Percentiles rank a stretch among this genome's conserved stretches.
Conservation (phyloP, 306 rosid species). For the Corylus avellana region DNA sequence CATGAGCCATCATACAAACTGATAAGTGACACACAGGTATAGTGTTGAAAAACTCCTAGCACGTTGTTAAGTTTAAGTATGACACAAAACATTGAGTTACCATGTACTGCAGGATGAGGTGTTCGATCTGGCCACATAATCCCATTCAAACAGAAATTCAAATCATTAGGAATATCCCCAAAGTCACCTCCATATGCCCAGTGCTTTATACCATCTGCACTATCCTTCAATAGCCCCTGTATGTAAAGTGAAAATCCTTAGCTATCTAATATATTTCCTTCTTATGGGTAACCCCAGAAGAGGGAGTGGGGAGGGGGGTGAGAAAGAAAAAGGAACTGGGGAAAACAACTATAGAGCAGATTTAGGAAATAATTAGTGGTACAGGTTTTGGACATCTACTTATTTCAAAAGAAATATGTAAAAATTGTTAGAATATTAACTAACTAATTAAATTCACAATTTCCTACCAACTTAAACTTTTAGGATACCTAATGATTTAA, state of each 20-base stretch:
- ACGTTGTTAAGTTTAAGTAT: neutral
- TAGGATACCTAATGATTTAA: too few species aligned
- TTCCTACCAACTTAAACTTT: too few species aligned
- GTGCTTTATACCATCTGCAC: conserved; percentile 53
- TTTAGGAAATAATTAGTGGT: neutral
- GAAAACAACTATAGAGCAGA: neutral
- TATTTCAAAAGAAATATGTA: neutral
- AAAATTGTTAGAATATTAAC: too few species aligned
- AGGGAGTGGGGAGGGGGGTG: neutral
- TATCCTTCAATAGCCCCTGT: conserved; percentile 67
- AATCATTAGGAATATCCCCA: conserved; percentile 88
- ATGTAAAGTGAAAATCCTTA: conserved; percentile 22
- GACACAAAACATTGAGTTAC: conserved; percentile 37
- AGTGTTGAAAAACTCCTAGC: conserved; percentile 1
- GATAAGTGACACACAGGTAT: neutral
- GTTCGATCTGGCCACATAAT: conserved; percentile 83
- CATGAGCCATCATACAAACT: conserved; percentile 6
- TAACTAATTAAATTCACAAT: too few species aligned
- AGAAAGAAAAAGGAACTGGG: neutral
- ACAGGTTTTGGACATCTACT: neutral
- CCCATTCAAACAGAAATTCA: conserved; percentile 86
- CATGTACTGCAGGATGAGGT: conserved; percentile 91
- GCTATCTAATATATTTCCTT: neutral
- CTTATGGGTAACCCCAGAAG: neutral
- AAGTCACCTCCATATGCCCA: conserved; percentile 99